Evolutionary conservation across 1,284 basidiomycete genomes (phyloP).

Genomic region (Ustilago trichophora): DNA sequence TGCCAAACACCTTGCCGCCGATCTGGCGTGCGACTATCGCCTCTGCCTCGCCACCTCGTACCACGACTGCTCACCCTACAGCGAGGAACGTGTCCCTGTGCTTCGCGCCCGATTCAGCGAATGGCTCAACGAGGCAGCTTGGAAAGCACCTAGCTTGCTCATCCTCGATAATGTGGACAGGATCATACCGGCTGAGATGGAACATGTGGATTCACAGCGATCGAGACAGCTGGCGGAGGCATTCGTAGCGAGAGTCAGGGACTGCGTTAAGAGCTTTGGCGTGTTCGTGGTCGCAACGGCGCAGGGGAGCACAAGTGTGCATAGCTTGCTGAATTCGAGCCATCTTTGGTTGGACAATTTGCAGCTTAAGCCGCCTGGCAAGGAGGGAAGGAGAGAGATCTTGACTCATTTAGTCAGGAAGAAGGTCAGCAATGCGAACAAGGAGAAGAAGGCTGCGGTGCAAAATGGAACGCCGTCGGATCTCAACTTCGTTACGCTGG

Average conservation of each 20-base stretch:
- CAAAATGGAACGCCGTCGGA: slow-evolving; percentile 6
- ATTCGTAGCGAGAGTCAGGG: slow-evolving; percentile 75
- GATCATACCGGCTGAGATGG: slow-evolving; percentile 77
- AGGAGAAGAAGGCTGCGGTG: neutral
- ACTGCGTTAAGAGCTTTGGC: slow-evolving; percentile 73
- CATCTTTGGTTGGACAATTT: slow-evolving; percentile 87
- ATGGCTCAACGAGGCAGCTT: slow-evolving; percentile 75
- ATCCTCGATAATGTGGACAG: slow-evolving; percentile 93
- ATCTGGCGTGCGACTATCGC: slow-evolving; percentile 29
- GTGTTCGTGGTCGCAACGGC: slow-evolving; percentile 83
- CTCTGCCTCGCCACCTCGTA: slow-evolving; percentile 69
- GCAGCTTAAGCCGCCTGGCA: slow-evolving; percentile 79
- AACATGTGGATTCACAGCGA: slow-evolving; percentile 55
- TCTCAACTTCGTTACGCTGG: slow-evolving; percentile 81
- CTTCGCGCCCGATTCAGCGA: slow-evolving; percentile 52
- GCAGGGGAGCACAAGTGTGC: slow-evolving; percentile 76
- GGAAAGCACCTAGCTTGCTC: slow-evolving; percentile 83
- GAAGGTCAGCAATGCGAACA: slow-evolving; percentile 13
- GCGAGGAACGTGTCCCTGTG: slow-evolving; percentile 69
- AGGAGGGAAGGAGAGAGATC: slow-evolving; percentile 77
- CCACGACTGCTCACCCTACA: slow-evolving; percentile 76
- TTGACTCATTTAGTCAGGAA: slow-evolving; percentile 31
- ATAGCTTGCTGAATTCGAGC: slow-evolving; percentile 77
- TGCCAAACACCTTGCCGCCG: slow-evolving; percentile 36
- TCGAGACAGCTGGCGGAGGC: slow-evolving; percentile 70